Evolutionary conservation across 2,329 filamentous ascomycete species (phyloP), one percentile per base, ranked within the genome.

Genomic region (Talaromyces sp.): DNA sequence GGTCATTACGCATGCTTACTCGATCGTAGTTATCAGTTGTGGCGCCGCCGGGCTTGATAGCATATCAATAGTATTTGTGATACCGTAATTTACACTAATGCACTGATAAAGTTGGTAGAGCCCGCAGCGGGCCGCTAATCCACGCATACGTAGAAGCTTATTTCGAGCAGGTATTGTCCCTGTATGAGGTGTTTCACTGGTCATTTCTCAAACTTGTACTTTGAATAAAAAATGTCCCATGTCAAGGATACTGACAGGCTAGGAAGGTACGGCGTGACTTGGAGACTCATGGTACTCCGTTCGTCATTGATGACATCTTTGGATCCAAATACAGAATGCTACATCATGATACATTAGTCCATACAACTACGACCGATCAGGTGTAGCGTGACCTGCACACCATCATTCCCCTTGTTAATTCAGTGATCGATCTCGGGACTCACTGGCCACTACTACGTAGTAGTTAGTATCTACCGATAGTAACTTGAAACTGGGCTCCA

Each of bases 61-160:
- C 25, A n/a, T 7, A 28, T 28, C 4, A 7, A 17, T 8, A 13
- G 40, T 35, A 48, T 48, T 33, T 22, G 8, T 7, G 33, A 17
- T 17, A 31, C 43, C 7, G 25, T 33, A 46, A 17, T 46, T 33
- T 48, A 48, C 17, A 3, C 10, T 28, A 28, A 48, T 33, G 28
- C 28, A 48, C 21, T 52, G 35, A 52, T 37, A 39, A 52, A 19
- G 48, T 39, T 28, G 48, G 48, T 52, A 52, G 21, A n/a, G 9
- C 48, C 48, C 48, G 33, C 48, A 52, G 48, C 48, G 48, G 33
- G 31, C 48, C 48, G 48, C 33, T 39, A 37, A 37, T 52, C 33
- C 48, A 37, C 33, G 37, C 10, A 21, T n/a, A n/a, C n/a, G n/a
- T n/a, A 28, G 48, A 37, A 52, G 48, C 33, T 25, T 52, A 31